A percentile compares a stretch with the other conserved stretches of the same genome.
Evolutionary conservation across 805 yeast species (phyloP).

Genomic region (Wickerhamomyces bovis): DNA sequence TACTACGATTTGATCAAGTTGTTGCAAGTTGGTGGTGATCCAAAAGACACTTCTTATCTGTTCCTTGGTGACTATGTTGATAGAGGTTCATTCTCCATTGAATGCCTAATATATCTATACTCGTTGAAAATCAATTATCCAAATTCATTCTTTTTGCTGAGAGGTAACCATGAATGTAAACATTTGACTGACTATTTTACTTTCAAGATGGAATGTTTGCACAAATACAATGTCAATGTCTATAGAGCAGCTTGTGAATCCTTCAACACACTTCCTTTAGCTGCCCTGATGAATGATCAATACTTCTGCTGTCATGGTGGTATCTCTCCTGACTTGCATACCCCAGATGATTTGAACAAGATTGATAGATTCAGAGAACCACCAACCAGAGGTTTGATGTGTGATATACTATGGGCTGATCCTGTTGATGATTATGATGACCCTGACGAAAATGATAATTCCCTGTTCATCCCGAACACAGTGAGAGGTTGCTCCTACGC

Average conservation of each 20-base stretch:
- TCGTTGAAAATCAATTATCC: conserved; percentile 75
- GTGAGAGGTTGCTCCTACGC: conserved; percentile 92
- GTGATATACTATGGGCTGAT: conserved; percentile 95
- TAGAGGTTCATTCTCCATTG: conserved; percentile 87
- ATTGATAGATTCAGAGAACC: conserved; percentile 86
- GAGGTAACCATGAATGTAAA: conserved; percentile 94
- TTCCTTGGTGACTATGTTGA: conserved; percentile 95
- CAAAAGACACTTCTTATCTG: conserved; percentile 65
- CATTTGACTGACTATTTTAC: conserved; percentile 94
- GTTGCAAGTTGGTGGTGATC: conserved; percentile 91
- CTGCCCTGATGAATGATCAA: conserved; percentile 90
- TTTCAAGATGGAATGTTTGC: conserved; percentile 82
- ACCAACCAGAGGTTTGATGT: conserved; percentile 89
- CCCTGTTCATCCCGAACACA: conserved; percentile 53
- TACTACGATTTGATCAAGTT: conserved; percentile 83
- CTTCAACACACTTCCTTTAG: conserved; percentile 83
- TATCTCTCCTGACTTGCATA: conserved; percentile 73
- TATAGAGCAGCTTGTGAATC: conserved; percentile 73
- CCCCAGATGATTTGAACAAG: conserved; percentile 59
- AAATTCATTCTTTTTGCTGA: conserved; percentile 64
- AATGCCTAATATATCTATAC: conserved; percentile 70
- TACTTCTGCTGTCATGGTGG: conserved; percentile 98
- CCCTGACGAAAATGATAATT: conserved; percentile 39
- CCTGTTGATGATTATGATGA: conserved; percentile 89
- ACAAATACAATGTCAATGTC: conserved; percentile 62